phyloP scores from a whole-genome alignment of 2,329 filamentous ascomycete species.

The Diaporthe longicolla region DNA sequence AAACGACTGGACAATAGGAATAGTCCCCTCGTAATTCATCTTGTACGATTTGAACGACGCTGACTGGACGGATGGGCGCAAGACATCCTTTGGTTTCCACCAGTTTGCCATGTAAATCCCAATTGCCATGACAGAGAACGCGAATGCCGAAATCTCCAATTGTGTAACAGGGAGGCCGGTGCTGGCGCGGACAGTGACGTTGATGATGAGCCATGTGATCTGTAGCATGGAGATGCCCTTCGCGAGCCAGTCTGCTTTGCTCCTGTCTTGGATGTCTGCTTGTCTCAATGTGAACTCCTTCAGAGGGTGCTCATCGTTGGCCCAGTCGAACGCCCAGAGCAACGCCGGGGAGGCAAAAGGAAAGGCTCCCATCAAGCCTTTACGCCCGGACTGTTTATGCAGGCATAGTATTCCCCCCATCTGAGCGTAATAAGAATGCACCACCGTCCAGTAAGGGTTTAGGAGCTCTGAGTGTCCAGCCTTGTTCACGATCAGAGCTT shows the following conservation, averaged over 20 bases:
- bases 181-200: neutral
- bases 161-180: neutral
- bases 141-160: slow-evolving; percentile 1
- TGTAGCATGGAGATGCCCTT: neutral
- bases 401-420: neutral
- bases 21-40: neutral
- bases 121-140: neutral
- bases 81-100: slow-evolving; percentile 3
- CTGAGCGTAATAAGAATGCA: slow-evolving; percentile 1
- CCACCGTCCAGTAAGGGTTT: neutral
- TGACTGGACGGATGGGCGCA: neutral
- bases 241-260: slow-evolving; percentile 11
- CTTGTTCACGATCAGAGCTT: too few species aligned
- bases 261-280: slow-evolving; percentile 6
- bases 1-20: neutral
- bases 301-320: neutral
- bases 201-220: slow-evolving; percentile 6
- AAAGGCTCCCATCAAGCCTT: neutral
- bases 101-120: slow-evolving; percentile 4
- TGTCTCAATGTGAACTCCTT: neutral
- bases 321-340: slow-evolving; percentile 2
- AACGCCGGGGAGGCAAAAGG: neutral
- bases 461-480: neutral
- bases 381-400: neutral
- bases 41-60: neutral